Evolutionary conservation across 257 asterid genomes (phyloP).

Genomic region (Nicotiana noctiflora): DNA sequence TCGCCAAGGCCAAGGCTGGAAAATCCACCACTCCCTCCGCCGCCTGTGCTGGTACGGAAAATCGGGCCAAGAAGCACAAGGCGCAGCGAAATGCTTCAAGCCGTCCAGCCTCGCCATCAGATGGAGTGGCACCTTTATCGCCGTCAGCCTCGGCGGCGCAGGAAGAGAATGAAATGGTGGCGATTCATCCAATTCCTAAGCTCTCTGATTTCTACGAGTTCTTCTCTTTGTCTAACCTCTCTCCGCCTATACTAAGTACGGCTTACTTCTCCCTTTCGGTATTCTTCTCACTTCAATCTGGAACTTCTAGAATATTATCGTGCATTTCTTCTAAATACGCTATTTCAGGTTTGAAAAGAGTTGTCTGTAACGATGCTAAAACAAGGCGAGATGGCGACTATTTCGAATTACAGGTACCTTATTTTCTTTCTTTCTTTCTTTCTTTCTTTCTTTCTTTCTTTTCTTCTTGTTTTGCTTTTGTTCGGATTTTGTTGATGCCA

Average conservation of each 20-base stretch:
- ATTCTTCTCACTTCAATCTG: background rate
- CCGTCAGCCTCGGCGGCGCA: conserved; percentile 48
- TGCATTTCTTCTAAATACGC: background rate
- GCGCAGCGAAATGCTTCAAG: conserved; percentile 31
- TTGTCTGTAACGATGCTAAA: conserved; percentile 46
- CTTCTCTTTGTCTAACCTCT: conserved; percentile 74
- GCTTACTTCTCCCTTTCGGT: conserved; percentile 17
- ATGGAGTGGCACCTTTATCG: conserved; percentile 34
- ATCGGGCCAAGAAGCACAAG: conserved; percentile 47
- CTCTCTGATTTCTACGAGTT: conserved; percentile 95
- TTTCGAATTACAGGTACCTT: conserved; percentile 78
- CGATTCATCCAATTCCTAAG: conserved; percentile 95
- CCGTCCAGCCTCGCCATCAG: conserved; percentile 32
- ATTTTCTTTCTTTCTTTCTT: background rate
- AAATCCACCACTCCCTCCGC: conserved; percentile 12
- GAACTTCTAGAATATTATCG: background rate
- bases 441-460: background rate
- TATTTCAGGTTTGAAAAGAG: conserved; percentile 58
- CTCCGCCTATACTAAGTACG: conserved; percentile 84
- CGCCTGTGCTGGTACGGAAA: conserved; percentile 23
- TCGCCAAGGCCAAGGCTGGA: conserved; percentile 57
- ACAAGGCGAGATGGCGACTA: conserved; percentile 60
- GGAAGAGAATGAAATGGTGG: conserved; percentile 81
- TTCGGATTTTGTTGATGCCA: background rate
- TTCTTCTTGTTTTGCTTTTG: background rate